Percentiles rank a stretch among this genome's conserved stretches.
Evolutionary conservation across 2,329 filamentous ascomycete species (phyloP).

Genomic region (Beauveria brongniartii): DNA sequence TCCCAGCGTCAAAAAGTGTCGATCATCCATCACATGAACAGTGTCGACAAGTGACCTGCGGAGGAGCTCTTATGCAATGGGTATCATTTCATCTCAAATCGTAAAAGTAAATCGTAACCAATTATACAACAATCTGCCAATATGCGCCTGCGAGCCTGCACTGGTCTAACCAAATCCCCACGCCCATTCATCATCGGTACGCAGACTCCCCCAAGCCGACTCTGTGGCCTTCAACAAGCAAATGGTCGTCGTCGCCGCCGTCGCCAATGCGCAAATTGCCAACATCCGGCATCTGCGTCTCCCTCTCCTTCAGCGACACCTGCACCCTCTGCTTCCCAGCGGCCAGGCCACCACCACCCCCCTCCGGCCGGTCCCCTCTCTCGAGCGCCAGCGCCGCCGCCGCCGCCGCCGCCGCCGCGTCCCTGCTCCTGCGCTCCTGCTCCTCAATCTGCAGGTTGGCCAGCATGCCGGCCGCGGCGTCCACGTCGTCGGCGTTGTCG

Average conservation of each 20-base stretch:
- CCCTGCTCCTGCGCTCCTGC: constrained; percentile 30
- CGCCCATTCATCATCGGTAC: not conserved
- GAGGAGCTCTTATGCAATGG: not conserved
- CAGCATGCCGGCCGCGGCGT: constrained; percentile 29
- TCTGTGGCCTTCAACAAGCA: constrained; percentile 44
- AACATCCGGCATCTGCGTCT: constrained; percentile 24
- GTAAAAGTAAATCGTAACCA: constrained; percentile 1
- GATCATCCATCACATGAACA: not conserved
- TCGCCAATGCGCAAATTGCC: constrained; percentile 4
- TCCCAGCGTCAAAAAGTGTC: not conserved
- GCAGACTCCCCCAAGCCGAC: constrained; percentile 24
- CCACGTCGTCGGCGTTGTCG: constrained; percentile 23
- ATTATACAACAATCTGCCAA: not conserved
- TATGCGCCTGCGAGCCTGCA: too few species aligned
- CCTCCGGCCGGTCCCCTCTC: constrained; percentile 28
- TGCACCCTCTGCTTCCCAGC: constrained; percentile 29
- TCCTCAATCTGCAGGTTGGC: constrained; percentile 37
- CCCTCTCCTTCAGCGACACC: constrained; percentile 46
- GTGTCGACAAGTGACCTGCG: not conserved
- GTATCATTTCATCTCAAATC: constrained; percentile 10
- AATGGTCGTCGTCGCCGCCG: constrained; percentile 28
- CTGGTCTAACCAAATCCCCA: not conserved
- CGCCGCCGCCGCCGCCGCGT: constrained; percentile 31
- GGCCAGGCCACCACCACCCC: not conserved
- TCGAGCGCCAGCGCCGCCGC: constrained; percentile 42